A percentile compares a stretch with the other conserved stretches of the same genome.
Evolutionary conservation across 148 eudicot genomes (phyloP).

Genomic region (Nepenthes mirabilis): DNA sequence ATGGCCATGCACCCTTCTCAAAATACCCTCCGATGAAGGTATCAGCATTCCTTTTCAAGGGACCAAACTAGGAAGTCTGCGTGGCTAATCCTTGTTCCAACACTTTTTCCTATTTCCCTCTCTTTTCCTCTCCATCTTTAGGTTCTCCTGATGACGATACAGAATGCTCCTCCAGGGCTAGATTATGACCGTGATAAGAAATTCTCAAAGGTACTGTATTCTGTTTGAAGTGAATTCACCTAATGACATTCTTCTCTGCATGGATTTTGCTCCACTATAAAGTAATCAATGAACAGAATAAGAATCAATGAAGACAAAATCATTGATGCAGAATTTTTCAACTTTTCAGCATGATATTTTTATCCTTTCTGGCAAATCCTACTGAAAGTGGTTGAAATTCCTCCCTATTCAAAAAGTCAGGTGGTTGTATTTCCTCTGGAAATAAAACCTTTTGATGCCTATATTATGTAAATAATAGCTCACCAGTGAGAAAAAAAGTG

Average conservation of each 20-base stretch:
- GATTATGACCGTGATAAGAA: constrained; percentile 95
- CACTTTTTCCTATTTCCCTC: constrained; percentile 1
- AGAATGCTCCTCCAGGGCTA: constrained; percentile 98
- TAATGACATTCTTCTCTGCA: neutral
- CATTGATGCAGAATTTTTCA: too few relatives aligned
- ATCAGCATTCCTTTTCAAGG: constrained; percentile 1
- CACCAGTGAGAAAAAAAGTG: too few relatives aligned
- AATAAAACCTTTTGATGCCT: too few relatives aligned
- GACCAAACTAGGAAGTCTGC: neutral
- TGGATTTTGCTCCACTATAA: neutral
- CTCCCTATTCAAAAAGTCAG: too few relatives aligned
- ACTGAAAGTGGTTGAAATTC: too few relatives aligned
- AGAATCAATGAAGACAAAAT: too few relatives aligned
- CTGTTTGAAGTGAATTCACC: constrained; percentile 2
- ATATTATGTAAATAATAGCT: too few relatives aligned
- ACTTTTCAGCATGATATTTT: too few relatives aligned
- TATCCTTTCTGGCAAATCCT: too few relatives aligned
- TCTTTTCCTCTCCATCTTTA: constrained; percentile 10
- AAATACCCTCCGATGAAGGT: constrained; percentile 99
- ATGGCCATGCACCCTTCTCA: constrained; percentile 99
- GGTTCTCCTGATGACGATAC: constrained; percentile 97
- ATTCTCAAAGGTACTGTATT: constrained; percentile 64
- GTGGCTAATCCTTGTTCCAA: neutral
- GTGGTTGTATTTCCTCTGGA: too few relatives aligned
- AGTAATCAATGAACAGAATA: neutral